A percentile compares a stretch with the other conserved stretches of the same genome.
Conservation (phyloP, 345 rosid genomes). For the Lagerstroemia speciosa region DNA sequence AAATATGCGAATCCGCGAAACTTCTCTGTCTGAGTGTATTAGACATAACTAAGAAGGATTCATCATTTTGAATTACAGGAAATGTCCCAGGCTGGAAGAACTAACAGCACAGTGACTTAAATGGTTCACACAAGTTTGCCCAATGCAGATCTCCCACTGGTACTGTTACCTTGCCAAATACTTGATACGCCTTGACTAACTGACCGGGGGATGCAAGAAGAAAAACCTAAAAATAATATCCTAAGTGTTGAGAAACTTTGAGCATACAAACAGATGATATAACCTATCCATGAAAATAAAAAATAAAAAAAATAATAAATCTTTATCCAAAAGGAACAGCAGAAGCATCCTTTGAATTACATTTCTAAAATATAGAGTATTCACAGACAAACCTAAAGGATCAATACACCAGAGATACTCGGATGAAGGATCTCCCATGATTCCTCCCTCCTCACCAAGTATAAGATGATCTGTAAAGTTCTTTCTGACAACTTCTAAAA, state of each 20-base stretch:
- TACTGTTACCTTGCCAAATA: neutral
- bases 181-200: neutral
- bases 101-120: neutral
- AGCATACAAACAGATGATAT: neutral
- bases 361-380: neutral
- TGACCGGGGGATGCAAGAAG: neutral
- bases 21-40: neutral
- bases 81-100: neutral
- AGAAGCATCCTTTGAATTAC: neutral
- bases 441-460: conserved; percentile 95
- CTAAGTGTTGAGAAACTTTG: neutral
- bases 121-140: neutral
- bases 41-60: neutral
- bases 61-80: neutral
- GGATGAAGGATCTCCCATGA: conserved; percentile 67
- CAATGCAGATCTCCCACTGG: neutral
- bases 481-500: conserved; percentile 65
- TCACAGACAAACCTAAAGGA: conserved; percentile 61
- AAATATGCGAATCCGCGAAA: neutral
- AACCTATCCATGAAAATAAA: neutral
- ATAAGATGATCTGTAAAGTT: conserved; percentile 81
- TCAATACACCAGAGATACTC: conserved; percentile 98
- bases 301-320: neutral
- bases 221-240: neutral
- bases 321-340: neutral